These are phyloP conservation scores for Tephrocybe sp. DNA, from an alignment of 768 basidiomycete species.

Conservation along the genomic window DNA sequence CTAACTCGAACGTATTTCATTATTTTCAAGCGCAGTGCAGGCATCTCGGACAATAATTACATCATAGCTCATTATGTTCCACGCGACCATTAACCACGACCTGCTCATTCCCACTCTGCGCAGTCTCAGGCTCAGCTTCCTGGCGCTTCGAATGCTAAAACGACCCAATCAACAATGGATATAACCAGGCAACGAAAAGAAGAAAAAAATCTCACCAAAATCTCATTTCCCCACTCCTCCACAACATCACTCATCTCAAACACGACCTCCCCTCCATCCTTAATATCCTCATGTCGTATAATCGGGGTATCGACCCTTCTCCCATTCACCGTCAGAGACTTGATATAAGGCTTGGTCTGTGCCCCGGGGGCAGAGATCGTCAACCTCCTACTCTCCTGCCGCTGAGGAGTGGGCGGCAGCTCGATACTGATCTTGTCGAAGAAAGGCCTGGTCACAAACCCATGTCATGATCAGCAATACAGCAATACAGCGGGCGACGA, in stretches of 20 bases:
- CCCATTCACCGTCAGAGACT: slow-evolving; percentile 59
- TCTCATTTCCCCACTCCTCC: slow-evolving; percentile 18
- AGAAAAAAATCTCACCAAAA: slow-evolving; percentile 5
- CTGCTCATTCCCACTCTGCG: too few relatives aligned
- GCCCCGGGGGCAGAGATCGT: slow-evolving; percentile 60
- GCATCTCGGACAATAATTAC: too few relatives aligned
- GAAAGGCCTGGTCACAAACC: slow-evolving; percentile 36
- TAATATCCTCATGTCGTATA: slow-evolving; percentile 54
- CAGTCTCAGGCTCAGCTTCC: too few relatives aligned
- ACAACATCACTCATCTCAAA: slow-evolving; percentile 24
- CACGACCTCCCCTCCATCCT: slow-evolving; percentile 17
- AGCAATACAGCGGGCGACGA: not conserved
- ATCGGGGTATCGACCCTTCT: slow-evolving; percentile 40
- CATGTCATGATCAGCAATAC: not conserved
- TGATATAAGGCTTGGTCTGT: slow-evolving; percentile 57
- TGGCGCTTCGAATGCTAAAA: too few relatives aligned
- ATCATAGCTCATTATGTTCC: too few relatives aligned
- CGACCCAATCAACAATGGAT: too few relatives aligned
- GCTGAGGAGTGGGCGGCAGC: slow-evolving; percentile 40
- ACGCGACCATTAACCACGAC: too few relatives aligned
- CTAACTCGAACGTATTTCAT: too few relatives aligned
- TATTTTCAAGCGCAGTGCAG: too few relatives aligned
- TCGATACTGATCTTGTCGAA: slow-evolving; percentile 54
- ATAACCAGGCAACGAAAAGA: too few relatives aligned
- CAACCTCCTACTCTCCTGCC: slow-evolving; percentile 30